Evolutionary conservation across 2,329 filamentous ascomycete species (phyloP).

Genomic region (Lachnellula hyalina): DNA sequence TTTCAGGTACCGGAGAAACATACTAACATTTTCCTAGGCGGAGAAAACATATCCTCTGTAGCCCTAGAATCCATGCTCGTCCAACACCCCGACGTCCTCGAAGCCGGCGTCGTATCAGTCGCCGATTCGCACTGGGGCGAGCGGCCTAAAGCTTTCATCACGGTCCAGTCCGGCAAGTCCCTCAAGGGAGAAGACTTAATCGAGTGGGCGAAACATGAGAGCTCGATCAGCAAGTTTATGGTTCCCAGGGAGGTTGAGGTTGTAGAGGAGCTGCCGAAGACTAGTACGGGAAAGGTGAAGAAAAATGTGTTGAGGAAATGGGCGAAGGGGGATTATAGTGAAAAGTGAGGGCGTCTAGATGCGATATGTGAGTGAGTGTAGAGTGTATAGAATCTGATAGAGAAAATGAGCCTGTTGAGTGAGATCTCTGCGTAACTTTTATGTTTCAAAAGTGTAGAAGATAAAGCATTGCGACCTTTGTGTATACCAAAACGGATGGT

Average conservation of each 20-base stretch:
- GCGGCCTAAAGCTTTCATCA: conserved; percentile 89
- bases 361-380: too few species aligned
- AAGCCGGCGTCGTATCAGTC: conserved; percentile 86
- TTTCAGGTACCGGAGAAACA: too few species aligned
- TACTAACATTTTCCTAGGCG: conserved; percentile 52
- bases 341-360: conserved; percentile 11
- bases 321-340: conserved; percentile 26
- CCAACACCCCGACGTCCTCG: conserved; percentile 81
- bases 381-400: too few species aligned
- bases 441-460: too few species aligned
- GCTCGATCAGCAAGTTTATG: conserved; percentile 88
- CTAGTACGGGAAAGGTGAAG: conserved; percentile 91
- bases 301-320: conserved; percentile 82
- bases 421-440: too few species aligned
- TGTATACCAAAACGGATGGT: too few species aligned
- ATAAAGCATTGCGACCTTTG: too few species aligned
- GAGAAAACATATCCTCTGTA: conserved; percentile 94
- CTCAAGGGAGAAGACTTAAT: conserved; percentile 67
- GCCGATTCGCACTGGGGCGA: conserved; percentile 92
- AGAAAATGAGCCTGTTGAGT: too few species aligned
- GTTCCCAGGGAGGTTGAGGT: conserved; percentile 68
- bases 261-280: conserved; percentile 87
- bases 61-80: conserved; percentile 86
- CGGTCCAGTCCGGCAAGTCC: conserved; percentile 62
- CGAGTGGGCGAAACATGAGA: conserved; percentile 76